Evolutionary conservation across 805 yeast species (phyloP).

Genomic region (Candida corydali): DNA sequence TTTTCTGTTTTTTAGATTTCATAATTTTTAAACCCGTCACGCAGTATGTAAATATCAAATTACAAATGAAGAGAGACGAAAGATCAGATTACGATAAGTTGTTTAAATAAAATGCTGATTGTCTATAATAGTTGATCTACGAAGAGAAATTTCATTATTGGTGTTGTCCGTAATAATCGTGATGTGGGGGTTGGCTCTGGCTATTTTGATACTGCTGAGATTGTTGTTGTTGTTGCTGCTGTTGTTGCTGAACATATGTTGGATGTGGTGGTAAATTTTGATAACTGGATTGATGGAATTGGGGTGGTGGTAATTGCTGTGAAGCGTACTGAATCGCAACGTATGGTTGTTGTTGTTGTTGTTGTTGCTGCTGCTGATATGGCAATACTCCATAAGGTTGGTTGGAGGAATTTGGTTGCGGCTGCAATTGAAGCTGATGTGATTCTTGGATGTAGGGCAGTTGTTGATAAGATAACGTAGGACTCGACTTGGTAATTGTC

Average conservation of each 20-base stretch:
- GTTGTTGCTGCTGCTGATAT: background rate
- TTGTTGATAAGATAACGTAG: background rate
- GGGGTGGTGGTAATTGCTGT: slow-evolving; percentile 5
- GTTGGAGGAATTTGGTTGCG: background rate
- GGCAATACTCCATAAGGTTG: background rate
- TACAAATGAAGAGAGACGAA: no score
- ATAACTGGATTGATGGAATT: background rate
- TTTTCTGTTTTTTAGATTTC: no score
- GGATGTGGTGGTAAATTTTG: slow-evolving; percentile 4
- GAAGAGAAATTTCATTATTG: no score
- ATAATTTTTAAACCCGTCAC: no score
- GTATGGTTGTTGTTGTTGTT: background rate
- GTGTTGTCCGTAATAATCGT: background rate
- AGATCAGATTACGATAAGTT: no score
- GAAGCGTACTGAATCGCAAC: slow-evolving; percentile 2
- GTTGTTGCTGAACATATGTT: slow-evolving; percentile 10
- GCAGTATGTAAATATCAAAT: no score
- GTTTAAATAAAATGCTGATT: no score
- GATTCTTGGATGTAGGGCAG: background rate
- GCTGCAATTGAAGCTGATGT: background rate
- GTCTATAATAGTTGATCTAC: background rate
- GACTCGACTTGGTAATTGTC: slow-evolving; percentile 10
- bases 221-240: slow-evolving; percentile 8
- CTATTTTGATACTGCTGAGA: background rate
- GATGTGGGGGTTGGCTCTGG: background rate